Percentiles rank a stretch among this genome's conserved stretches.
Evolutionary conservation across 2,329 filamentous ascomycete species (phyloP).

Genomic region (Fusarium sp.): DNA sequence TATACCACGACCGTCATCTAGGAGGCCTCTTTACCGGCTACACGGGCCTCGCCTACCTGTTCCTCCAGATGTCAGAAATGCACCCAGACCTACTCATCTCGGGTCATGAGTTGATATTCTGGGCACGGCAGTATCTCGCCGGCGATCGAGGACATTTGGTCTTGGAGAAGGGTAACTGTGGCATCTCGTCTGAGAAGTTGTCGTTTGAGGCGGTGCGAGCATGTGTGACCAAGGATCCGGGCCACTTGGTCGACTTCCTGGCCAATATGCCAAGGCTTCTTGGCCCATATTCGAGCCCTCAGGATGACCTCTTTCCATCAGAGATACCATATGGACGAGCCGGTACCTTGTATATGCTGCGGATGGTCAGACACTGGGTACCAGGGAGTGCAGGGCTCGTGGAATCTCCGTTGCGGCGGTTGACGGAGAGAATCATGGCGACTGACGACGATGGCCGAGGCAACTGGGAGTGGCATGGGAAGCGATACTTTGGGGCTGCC

Average conservation of each 20-base stretch:
- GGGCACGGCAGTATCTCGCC: constrained; percentile 61
- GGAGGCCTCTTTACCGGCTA: constrained; percentile 66
- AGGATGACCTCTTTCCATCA: constrained; percentile 60
- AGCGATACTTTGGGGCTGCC: constrained; percentile 72
- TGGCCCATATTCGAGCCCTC: constrained; percentile 35
- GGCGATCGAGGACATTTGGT: constrained; percentile 49
- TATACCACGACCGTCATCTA: constrained; percentile 50
- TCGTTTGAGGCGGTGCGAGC: constrained; percentile 59
- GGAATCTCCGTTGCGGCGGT: constrained; percentile 65
- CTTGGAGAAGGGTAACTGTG: constrained; percentile 59
- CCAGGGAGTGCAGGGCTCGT: constrained; percentile 59
- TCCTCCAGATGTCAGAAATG: constrained; percentile 59
- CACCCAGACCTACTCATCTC: constrained; percentile 58
- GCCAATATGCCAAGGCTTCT: constrained; percentile 52
- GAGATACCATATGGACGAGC: constrained; percentile 76
- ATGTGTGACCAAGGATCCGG: constrained; percentile 53
- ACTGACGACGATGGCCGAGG: constrained; percentile 55
- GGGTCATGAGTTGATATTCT: constrained; percentile 56
- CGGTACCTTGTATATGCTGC: constrained; percentile 75
- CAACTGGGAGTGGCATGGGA: constrained; percentile 73
- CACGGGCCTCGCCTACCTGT: constrained; percentile 67
- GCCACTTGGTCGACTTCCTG: constrained; percentile 55
- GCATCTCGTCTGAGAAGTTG: constrained; percentile 62
- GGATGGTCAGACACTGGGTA: constrained; percentile 70
- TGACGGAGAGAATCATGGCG: constrained; percentile 70